Base-by-base conservation (phyloP, 345 rosid genomes). In the Noccaea bulbosa region DNA sequence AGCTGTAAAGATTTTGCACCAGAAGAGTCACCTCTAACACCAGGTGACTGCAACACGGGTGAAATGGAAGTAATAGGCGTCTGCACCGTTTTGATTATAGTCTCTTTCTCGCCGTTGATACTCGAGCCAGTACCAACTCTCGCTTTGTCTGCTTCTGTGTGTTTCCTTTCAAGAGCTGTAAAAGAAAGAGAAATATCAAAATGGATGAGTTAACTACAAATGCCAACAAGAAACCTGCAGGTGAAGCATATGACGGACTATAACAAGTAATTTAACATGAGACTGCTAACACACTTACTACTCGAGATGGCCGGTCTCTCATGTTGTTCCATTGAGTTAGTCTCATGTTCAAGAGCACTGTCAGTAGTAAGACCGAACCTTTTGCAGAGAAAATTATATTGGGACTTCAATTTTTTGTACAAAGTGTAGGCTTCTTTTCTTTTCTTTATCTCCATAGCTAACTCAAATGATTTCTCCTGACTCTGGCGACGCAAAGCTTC, bases 381-480 rank as follows among this genome's bases (percentile, higher is more conserved):
- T 68, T 70, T 46, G 34, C 77, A 63, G 56, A 94, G 90, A 69
- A 37, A 94, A 20, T 47, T 82, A 78, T 91, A 78, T 49, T 91
- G 93, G 50, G 93, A 88, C 77, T 82, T 89, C 45, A 88, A 68
- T 68, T 76, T 86, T 49, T 89, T 89, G 86, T 81, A 89, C 20
- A 70, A 50, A 69, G 65, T 82, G 61, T 64, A 0, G 11, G 76
- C 8, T 39, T 83, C 79, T 35, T 62, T 76, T 52, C 7, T 74
- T 70, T 78, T 91, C 75, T 75, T 81, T 82, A 52, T 81, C 83
- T 81, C 87, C 17, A 64, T 44, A 59, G 68, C 57, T 56, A 91
- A 72, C 50, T 82, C 84, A 14, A 79, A 48, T 50, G 81, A 60
- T 65, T 74, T 88, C 47, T 55, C 72, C 39, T 85, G 71, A 69